These are phyloP conservation scores for Lagenidium giganteum DNA, from an alignment of 352 stramenopile species.

Conservation along the genomic window DNA sequence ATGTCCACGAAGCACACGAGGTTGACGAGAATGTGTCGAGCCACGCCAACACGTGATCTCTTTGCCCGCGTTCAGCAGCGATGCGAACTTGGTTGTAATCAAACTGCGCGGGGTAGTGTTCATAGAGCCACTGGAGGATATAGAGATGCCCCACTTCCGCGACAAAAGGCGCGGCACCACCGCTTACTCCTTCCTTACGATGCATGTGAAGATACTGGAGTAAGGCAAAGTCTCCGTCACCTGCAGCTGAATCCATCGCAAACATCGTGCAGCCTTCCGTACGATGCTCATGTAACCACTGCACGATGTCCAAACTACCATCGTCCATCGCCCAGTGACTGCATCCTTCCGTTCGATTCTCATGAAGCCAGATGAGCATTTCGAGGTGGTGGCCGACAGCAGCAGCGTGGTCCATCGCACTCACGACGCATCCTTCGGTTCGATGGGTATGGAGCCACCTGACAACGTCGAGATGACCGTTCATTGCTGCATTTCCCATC, in stretches of 20 bases:
- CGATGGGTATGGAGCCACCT: constrained; percentile 23
- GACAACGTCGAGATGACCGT: constrained; percentile 9
- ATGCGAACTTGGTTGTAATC: no score
- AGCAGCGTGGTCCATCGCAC: constrained; percentile 22
- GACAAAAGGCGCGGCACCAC: constrained; percentile 11
- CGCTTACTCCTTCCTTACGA: constrained; percentile 13
- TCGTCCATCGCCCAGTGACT: constrained; percentile 20
- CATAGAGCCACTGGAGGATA: constrained; percentile 25
- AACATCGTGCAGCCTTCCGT: constrained; percentile 14
- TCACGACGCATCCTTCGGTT: constrained; percentile 19
- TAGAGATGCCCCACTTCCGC: constrained; percentile 18
- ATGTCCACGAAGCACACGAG: no score
- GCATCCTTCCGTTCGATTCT: constrained; percentile 20
- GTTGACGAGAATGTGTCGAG: no score
- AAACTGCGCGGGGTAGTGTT: no score
- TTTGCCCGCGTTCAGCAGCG: no score
- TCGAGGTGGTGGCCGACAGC: constrained; percentile 16
- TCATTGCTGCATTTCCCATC: constrained; percentile 19
- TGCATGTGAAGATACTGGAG: constrained; percentile 22
- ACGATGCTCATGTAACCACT: constrained; percentile 21
- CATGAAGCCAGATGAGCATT: constrained; percentile 22
- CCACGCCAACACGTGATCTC: no score
- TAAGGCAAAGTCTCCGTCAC: constrained; percentile 17
- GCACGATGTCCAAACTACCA: constrained; percentile 17
- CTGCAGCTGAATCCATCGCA: constrained; percentile 12